Conservation (phyloP, 192 early-diverging fungal species). For the Backusella macrospora region DNA sequence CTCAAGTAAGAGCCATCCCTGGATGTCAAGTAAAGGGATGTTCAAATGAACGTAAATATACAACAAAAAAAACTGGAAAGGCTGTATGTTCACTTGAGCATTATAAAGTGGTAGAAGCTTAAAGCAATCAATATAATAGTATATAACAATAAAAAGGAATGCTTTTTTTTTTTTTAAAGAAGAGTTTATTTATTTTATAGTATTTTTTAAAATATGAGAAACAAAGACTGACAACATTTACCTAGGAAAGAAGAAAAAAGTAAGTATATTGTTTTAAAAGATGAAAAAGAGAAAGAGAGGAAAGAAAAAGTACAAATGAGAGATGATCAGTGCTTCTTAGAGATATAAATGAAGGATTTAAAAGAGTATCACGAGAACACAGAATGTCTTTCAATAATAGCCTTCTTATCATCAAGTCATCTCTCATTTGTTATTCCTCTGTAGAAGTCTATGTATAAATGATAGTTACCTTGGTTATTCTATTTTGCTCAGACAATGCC, state of each 20-base stretch:
- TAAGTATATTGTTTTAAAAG: not conserved
- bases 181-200: not conserved
- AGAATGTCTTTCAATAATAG: conserved; percentile 21
- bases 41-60: conserved; percentile 26
- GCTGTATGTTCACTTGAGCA: conserved; percentile 33
- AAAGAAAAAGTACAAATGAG: too few relatives aligned
- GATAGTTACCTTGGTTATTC: conserved; percentile 10
- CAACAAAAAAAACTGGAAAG: conserved; percentile 27
- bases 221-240: not conserved
- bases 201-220: not conserved
- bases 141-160: not conserved
- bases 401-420: conserved; percentile 19
- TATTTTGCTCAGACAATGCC: conserved; percentile 22
- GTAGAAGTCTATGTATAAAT: not conserved
- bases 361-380: conserved; percentile 17
- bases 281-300: not conserved
- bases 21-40: conserved; percentile 32
- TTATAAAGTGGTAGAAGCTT: conserved; percentile 27
- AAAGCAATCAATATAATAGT: not conserved
- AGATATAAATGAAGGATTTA: conserved; percentile 18
- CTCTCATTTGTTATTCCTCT: not conserved
- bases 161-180: not conserved
- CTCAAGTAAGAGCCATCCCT: not conserved
- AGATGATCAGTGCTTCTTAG: conserved; percentile 23
- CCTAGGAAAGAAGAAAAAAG: not conserved